Evolutionary conservation across 2,329 filamentous ascomycete genomes (phyloP), one percentile per base, ranked within the genome.

Genomic region (Colletotrichum eleusines): DNA sequence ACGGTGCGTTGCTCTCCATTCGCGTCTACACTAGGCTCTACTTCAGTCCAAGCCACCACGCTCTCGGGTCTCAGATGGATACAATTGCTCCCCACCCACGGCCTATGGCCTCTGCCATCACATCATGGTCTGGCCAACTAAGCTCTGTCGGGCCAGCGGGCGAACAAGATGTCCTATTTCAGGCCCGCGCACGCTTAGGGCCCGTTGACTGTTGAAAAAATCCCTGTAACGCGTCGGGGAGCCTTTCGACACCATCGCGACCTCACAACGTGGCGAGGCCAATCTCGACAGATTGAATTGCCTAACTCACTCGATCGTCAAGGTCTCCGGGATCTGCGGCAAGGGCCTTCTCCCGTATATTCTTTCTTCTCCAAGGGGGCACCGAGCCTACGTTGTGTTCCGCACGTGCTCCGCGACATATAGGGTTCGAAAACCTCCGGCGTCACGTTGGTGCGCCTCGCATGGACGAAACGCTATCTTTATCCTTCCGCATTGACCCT

Each of bases 261-360:
- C 38, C 55, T 40, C 31, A 66, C 35, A 63, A 63, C 58, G 64
- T 68, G 69, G 69, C 68, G 63, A 71, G 51, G 33, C 35, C 58
- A 46, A 58, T 58, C 26, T 57, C 50, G 26, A 67, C 48, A 18
- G 44, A 54, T 58, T 26, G 53, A 58, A 38, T 46, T 44, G 51
- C 35, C 58, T 8, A 69, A 26, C 64, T 58, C 64, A 59, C 64
- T 71, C 69, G 69, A 71, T 71, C 65, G 64, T 38, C 65, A 42
- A 48, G 51, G 28, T 59, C 58, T 71, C 58, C 53, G 65, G 68
- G 68, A 71, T 71, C 68, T 71, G 26, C 58, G 58, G 53, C 68
- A 68, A 63, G 68, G 68, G 51, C 51, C 48, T 46, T 54, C 48
- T 64, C 68, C 58, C 65, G 64, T 58, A 54, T 46, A 20, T 51